These are phyloP conservation scores for Azolla pinnata DNA, from an alignment of 75 land plant species.

Conservation along the genomic window DNA sequence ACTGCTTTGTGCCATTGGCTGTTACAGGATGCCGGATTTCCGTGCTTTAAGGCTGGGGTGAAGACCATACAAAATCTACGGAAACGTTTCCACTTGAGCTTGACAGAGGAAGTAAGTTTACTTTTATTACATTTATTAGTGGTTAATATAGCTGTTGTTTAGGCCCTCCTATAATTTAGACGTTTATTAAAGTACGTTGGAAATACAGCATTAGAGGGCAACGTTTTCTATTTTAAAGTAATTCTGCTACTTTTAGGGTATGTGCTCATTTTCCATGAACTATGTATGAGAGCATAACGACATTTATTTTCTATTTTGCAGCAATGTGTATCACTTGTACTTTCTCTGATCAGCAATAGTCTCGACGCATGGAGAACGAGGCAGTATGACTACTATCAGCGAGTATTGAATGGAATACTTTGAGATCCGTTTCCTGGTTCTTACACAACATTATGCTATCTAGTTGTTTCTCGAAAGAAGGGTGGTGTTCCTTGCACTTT, in stretches of 20 bases:
- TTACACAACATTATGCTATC: too few species aligned
- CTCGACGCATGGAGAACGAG: slow-evolving; percentile 99
- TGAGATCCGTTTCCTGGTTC: too few species aligned
- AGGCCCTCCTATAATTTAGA: too few species aligned
- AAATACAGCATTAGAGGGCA: too few species aligned
- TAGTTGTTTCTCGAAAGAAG: too few species aligned
- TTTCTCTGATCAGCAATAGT: slow-evolving; percentile 93
- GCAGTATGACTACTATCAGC: slow-evolving; percentile 98
- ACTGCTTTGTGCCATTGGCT: too few species aligned
- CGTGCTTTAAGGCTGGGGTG: slow-evolving; percentile 96
- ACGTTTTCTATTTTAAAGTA: slow-evolving; percentile 8
- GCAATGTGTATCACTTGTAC: slow-evolving; percentile 98
- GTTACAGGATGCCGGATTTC: slow-evolving; percentile 93
- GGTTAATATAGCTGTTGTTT: too few species aligned
- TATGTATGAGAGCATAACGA: not conserved
- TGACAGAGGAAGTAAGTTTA: slow-evolving; percentile 80
- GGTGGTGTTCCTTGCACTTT: too few species aligned
- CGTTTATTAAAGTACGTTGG: too few species aligned
- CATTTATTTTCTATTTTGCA: slow-evolving; percentile 16
- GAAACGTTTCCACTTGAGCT: slow-evolving; percentile 87
- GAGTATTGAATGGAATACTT: slow-evolving; percentile 95
- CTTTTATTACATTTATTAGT: not conserved
- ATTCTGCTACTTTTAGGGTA: not conserved
- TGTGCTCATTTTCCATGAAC: too few species aligned
- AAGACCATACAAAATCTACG: slow-evolving; percentile 87